Conservation (phyloP, 768 basidiomycete species). For the Pholiota molesta region DNA sequence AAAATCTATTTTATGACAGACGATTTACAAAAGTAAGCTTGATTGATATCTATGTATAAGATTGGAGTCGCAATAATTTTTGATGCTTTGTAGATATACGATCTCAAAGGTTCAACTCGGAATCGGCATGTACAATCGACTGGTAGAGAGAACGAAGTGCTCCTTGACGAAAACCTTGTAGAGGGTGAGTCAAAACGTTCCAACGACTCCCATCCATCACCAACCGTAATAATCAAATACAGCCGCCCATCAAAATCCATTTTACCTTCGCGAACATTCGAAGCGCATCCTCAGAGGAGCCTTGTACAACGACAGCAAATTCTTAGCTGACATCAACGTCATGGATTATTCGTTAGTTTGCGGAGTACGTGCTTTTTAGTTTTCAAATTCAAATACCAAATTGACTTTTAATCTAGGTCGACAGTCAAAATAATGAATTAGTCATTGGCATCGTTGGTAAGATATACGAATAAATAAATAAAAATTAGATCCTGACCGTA, state of each 20-base stretch:
- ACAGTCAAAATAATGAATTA: slow-evolving; percentile 84
- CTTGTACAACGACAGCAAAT: slow-evolving; percentile 93
- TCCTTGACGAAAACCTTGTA: slow-evolving; percentile 95
- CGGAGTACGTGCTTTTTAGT: slow-evolving; percentile 45
- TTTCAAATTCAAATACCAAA: background rate
- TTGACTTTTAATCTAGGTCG: slow-evolving; percentile 53
- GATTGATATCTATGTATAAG: background rate
- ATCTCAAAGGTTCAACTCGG: slow-evolving; percentile 94
- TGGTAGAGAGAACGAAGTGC: slow-evolving; percentile 88
- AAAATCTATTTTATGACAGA: slow-evolving; percentile 93
- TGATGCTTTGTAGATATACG: slow-evolving; percentile 72
- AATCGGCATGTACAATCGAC: slow-evolving; percentile 93
- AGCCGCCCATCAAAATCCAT: slow-evolving; percentile 87
- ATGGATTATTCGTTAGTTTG: slow-evolving; percentile 98
- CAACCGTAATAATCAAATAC: background rate
- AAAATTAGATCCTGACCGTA: background rate
- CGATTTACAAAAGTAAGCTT: slow-evolving; percentile 79
- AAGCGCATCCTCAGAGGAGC: slow-evolving; percentile 92
- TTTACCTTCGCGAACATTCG: slow-evolving; percentile 95
- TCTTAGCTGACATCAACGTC: slow-evolving; percentile 91
- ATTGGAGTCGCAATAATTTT: slow-evolving; percentile 39
- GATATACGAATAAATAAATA: slow-evolving; percentile 31
- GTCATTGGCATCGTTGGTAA: slow-evolving; percentile 95
- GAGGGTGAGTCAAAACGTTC: slow-evolving; percentile 57
- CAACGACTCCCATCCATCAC: slow-evolving; percentile 6